phyloP scores from a whole-genome alignment of 2,329 filamentous ascomycete species.

The Ophiostoma angusticollis region DNA sequence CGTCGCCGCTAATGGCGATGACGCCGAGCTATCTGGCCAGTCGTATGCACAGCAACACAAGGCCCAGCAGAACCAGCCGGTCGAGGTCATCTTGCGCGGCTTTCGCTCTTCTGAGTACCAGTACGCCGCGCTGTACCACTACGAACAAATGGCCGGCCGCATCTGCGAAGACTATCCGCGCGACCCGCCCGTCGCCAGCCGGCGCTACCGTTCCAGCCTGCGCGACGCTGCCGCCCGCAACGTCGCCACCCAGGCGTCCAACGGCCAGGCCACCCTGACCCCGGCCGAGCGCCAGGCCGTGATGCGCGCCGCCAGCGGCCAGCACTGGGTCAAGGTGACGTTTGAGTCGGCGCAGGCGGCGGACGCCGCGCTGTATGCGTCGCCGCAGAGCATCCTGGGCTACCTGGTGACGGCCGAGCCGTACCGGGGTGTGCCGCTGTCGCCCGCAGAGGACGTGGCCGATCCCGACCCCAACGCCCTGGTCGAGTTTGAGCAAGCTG shows the following conservation, averaged over 20 bases:
- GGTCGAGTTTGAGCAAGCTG: constrained; percentile 4
- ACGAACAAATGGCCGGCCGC: constrained; percentile 70
- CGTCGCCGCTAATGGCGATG: constrained; percentile 11
- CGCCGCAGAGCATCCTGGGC: constrained; percentile 59
- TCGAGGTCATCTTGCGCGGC: constrained; percentile 76
- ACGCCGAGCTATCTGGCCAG: constrained; percentile 14
- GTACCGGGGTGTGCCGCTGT: constrained; percentile 45
- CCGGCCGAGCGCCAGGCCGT: constrained; percentile 64
- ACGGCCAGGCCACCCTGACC: constrained; percentile 49
- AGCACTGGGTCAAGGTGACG: constrained; percentile 85
- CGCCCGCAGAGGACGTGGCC: constrained; percentile 51
- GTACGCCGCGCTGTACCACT: constrained; percentile 83
- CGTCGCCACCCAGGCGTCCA: constrained; percentile 9
- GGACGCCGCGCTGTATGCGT: constrained; percentile 54
- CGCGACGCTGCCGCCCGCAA: constrained; percentile 55
- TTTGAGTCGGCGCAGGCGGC: constrained; percentile 64
- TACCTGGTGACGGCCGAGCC: constrained; percentile 58
- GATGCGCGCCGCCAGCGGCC: constrained; percentile 59
- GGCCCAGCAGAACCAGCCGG: constrained; percentile 26
- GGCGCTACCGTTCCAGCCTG: constrained; percentile 61
- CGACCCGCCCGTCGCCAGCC: constrained; percentile 58
- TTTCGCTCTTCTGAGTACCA: constrained; percentile 53
- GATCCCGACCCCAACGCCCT: constrained; percentile 38
- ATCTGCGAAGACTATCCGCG: constrained; percentile 92
- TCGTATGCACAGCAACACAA: constrained; percentile 13